Evolutionary conservation across 2,329 filamentous ascomycete genomes (phyloP).

Genomic region (Endoconidiophora laricicola): DNA sequence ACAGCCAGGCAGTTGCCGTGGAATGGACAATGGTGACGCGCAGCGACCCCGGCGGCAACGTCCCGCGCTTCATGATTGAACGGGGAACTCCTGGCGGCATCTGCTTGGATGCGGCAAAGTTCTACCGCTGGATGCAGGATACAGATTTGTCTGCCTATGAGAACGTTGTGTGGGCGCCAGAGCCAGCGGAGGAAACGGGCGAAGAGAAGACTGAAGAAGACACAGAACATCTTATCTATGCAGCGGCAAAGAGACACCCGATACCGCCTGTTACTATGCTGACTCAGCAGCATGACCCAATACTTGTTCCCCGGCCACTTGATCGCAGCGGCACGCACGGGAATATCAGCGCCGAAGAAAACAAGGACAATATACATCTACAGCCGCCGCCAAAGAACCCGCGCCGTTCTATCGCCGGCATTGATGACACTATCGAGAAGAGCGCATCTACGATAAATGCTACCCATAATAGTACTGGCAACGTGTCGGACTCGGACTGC

Average conservation of each 20-base stretch:
- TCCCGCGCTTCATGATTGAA: slow-evolving; percentile 83
- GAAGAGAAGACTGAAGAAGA: not conserved
- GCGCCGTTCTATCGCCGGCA: not conserved
- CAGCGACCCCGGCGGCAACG: slow-evolving; percentile 74
- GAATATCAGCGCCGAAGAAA: too few relatives aligned
- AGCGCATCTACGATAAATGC: not conserved
- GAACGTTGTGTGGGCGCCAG: not conserved
- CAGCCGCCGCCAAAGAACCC: slow-evolving; percentile 17
- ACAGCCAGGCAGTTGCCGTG: slow-evolving; percentile 21
- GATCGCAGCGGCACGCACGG: not conserved
- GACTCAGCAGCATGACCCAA: not conserved
- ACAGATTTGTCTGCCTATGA: slow-evolving; percentile 5
- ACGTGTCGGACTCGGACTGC: not conserved
- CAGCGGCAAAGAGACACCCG: too few relatives aligned
- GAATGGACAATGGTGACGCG: slow-evolving; percentile 92
- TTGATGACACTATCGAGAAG: not conserved
- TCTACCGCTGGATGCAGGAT: slow-evolving; percentile 50
- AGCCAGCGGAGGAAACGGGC: not conserved
- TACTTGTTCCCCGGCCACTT: not conserved
- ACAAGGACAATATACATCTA: not conserved
- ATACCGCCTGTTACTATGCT: not conserved
- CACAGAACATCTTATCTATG: not conserved
- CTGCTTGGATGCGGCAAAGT: slow-evolving; percentile 61
- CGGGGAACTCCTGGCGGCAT: slow-evolving; percentile 72
- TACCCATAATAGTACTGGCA: too few relatives aligned